Evolutionary conservation across 805 yeast genomes (phyloP).

Genomic region (Phaffomyces opuntiae): DNA sequence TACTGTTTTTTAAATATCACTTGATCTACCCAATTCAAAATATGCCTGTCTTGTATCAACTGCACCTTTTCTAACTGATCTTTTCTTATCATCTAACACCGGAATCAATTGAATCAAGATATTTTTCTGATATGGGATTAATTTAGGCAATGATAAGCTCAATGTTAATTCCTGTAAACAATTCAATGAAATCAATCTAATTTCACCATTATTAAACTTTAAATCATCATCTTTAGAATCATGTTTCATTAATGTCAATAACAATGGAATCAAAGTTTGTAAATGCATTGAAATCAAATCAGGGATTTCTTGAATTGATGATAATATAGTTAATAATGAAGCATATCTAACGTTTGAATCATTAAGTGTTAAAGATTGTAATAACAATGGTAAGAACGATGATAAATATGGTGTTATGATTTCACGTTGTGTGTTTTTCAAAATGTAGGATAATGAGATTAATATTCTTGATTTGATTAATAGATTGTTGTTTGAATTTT

Average conservation of each 20-base stretch:
- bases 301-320: slow-evolving; percentile 50
- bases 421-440: slow-evolving; percentile 56
- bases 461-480: slow-evolving; percentile 44
- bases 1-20: neutral
- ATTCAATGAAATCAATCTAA: slow-evolving; percentile 49
- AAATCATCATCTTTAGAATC: slow-evolving; percentile 13
- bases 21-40: slow-evolving; percentile 43
- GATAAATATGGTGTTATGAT: slow-evolving; percentile 60
- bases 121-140: slow-evolving; percentile 41
- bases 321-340: slow-evolving; percentile 50
- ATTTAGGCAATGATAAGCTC: slow-evolving; percentile 29
- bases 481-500: slow-evolving; percentile 19
- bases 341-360: slow-evolving; percentile 45
- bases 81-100: slow-evolving; percentile 65
- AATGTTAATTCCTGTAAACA: slow-evolving; percentile 45
- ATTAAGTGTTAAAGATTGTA: slow-evolving; percentile 50
- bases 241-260: slow-evolving; percentile 30
- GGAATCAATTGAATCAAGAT: slow-evolving; percentile 40
- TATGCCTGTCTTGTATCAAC: slow-evolving; percentile 75
- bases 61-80: slow-evolving; percentile 70
- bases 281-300: slow-evolving; percentile 47
- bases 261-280: slow-evolving; percentile 46
- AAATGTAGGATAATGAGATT: slow-evolving; percentile 57
- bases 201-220: slow-evolving; percentile 35
- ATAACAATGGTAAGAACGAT: slow-evolving; percentile 60